Evolutionary conservation across 164 flowering plant species (phyloP).

Genomic region (Chimonanthus praecox): DNA sequence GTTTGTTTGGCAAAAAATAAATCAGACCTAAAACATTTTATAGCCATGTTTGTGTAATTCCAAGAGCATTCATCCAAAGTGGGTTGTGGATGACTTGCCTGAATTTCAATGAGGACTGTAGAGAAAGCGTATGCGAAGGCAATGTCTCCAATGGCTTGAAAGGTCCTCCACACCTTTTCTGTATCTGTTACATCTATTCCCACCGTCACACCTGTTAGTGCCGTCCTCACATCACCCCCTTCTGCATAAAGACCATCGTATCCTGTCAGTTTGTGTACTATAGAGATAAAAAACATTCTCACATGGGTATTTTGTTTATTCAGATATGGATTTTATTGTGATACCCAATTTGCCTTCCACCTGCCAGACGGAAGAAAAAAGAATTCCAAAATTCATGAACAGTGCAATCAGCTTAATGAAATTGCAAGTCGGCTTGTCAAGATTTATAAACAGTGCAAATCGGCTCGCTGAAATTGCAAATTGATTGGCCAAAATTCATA

Average conservation of each 20-base stretch:
- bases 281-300: not conserved
- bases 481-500: no score
- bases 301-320: not conserved
- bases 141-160: conserved; percentile 87
- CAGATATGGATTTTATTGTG: no score
- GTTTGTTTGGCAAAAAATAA: no score
- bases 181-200: conserved; percentile 65
- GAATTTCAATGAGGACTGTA: conserved; percentile 80
- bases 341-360: no score
- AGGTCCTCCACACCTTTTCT: conserved; percentile 74
- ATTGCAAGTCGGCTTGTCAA: no score
- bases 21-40: no score
- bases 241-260: conserved; percentile 3
- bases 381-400: no score
- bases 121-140: conserved; percentile 93
- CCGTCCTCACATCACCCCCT: conserved; percentile 47
- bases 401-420: no score
- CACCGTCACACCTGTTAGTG: conserved; percentile 55
- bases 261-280: no score
- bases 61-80: not conserved
- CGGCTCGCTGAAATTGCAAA: no score
- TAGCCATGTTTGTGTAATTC: not conserved
- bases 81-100: conserved; percentile 32
- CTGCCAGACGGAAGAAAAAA: no score
- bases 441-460: no score